These are phyloP conservation scores for Xerocomus potaroensis DNA, from an alignment of 768 basidiomycete species.

Conservation along the genomic window DNA sequence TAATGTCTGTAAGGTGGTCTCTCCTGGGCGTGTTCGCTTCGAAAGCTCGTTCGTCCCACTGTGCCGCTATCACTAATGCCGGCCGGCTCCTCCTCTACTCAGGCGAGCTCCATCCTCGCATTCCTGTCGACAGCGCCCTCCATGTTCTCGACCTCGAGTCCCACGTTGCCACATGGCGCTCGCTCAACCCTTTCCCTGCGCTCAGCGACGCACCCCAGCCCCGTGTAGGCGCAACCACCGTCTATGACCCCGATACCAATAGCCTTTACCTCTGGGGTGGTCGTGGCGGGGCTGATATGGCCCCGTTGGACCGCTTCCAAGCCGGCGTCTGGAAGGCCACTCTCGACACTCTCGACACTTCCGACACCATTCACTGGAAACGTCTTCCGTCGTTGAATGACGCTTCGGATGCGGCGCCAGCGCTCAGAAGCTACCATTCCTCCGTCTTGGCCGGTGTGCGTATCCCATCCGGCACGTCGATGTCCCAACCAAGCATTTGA, in stretches of 20 bases:
- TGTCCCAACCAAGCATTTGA: not conserved
- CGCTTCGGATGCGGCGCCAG: slow-evolving; percentile 27
- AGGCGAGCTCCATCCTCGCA: slow-evolving; percentile 41
- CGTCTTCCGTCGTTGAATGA: slow-evolving; percentile 24
- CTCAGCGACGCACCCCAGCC: slow-evolving; percentile 12
- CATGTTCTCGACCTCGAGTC: slow-evolving; percentile 24
- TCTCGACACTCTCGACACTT: slow-evolving; percentile 5
- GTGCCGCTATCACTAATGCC: slow-evolving; percentile 26
- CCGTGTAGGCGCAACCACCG: slow-evolving; percentile 22
- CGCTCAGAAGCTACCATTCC: slow-evolving; percentile 35
- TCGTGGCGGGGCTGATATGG: slow-evolving; percentile 38
- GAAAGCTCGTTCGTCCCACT: slow-evolving; percentile 41
- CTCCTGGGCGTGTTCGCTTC: slow-evolving; percentile 17
- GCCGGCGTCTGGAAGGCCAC: slow-evolving; percentile 30
- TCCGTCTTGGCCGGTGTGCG: slow-evolving; percentile 28
- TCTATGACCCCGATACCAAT: slow-evolving; percentile 14
- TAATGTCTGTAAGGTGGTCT: slow-evolving; percentile 29
- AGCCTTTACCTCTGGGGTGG: slow-evolving; percentile 43
- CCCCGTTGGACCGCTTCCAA: slow-evolving; percentile 29
- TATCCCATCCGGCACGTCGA: not conserved
- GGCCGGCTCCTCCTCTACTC: slow-evolving; percentile 36
- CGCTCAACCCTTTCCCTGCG: slow-evolving; percentile 19
- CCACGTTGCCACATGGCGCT: slow-evolving; percentile 15
- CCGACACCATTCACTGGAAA: slow-evolving; percentile 26
- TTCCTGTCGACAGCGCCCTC: slow-evolving; percentile 36